Evolutionary conservation across 805 yeast species (phyloP).

Genomic region (Kodamaea kakaduensis): DNA sequence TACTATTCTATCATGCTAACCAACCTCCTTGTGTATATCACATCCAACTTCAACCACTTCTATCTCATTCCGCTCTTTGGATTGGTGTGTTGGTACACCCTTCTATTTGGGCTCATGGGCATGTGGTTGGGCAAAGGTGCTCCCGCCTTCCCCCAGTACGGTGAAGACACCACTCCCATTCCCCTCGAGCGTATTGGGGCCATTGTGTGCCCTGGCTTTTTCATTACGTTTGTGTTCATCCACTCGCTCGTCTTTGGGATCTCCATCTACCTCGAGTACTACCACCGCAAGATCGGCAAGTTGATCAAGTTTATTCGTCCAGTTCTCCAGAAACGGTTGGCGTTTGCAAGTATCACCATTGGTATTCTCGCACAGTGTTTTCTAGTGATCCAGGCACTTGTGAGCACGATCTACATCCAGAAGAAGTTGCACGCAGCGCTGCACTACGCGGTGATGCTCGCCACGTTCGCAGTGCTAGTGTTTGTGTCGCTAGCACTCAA

Average conservation of each 20-base stretch:
- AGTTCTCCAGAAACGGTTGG: slow-evolving; percentile 20
- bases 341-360: slow-evolving; percentile 19
- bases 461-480: slow-evolving; percentile 23
- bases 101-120: slow-evolving; percentile 20
- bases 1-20: no score
- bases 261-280: slow-evolving; percentile 24
- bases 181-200: slow-evolving; percentile 25
- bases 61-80: slow-evolving; percentile 25
- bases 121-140: slow-evolving; percentile 20
- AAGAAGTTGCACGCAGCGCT: slow-evolving; percentile 13
- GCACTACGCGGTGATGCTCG: slow-evolving; percentile 23
- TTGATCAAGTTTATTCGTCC: slow-evolving; percentile 26
- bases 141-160: slow-evolving; percentile 20
- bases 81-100: slow-evolving; percentile 22
- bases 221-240: slow-evolving; percentile 18
- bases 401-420: slow-evolving; percentile 17
- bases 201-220: slow-evolving; percentile 22
- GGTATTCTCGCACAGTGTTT: slow-evolving; percentile 23
- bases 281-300: slow-evolving; percentile 27
- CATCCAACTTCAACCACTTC: slow-evolving; percentile 23
- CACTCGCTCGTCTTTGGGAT: slow-evolving; percentile 21
- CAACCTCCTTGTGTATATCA: slow-evolving; percentile 13
- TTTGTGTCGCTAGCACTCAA: slow-evolving; percentile 24
- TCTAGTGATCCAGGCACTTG: slow-evolving; percentile 18
- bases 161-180: slow-evolving; percentile 19